Percentiles rank a stretch among this genome's conserved stretches.
These are phyloP conservation scores for Podaxis sp. DNA, from an alignment of 768 basidiomycete species.

Conservation along the genomic window DNA sequence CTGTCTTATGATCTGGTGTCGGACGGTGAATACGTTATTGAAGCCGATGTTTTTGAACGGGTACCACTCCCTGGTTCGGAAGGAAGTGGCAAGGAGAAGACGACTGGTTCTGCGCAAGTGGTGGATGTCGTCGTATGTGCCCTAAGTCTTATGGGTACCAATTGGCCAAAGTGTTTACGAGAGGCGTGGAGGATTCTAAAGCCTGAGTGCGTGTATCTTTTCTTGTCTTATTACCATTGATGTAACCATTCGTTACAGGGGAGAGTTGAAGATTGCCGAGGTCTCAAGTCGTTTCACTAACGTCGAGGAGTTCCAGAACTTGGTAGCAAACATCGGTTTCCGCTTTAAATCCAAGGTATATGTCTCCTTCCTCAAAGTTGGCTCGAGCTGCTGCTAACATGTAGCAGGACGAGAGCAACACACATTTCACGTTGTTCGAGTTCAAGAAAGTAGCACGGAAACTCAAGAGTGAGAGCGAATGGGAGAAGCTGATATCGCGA, in stretches of 20 bases:
- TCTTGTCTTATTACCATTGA: neutral
- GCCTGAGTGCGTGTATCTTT: conserved; percentile 53
- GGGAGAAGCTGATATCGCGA: conserved; percentile 48
- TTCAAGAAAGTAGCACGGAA: conserved; percentile 59
- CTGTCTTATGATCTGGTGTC: conserved; percentile 81
- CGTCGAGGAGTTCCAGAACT: conserved; percentile 57
- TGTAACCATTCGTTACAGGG: conserved; percentile 36
- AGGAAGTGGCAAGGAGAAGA: conserved; percentile 30
- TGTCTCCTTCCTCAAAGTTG: neutral
- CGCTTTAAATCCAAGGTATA: conserved; percentile 62
- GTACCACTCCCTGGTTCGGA: conserved; percentile 86
- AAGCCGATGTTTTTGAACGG: conserved; percentile 81
- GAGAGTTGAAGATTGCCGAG: conserved; percentile 84
- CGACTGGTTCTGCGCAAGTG: conserved; percentile 61
- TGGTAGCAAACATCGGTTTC: conserved; percentile 72
- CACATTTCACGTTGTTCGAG: conserved; percentile 82
- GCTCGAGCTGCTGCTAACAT: neutral
- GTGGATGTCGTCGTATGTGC: conserved; percentile 93
- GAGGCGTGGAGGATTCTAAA: conserved; percentile 89
- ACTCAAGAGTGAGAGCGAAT: conserved; percentile 51
- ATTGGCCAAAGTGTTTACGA: conserved; percentile 88
- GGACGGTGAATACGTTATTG: conserved; percentile 70
- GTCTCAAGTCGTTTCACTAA: conserved; percentile 80
- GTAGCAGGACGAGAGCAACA: conserved; percentile 70
- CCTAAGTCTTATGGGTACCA: conserved; percentile 93